Percentiles rank a stretch among this genome's conserved stretches.
phyloP scores from a whole-genome alignment of 306 rosid genomes.

The Hippophae rhamnoides region DNA sequence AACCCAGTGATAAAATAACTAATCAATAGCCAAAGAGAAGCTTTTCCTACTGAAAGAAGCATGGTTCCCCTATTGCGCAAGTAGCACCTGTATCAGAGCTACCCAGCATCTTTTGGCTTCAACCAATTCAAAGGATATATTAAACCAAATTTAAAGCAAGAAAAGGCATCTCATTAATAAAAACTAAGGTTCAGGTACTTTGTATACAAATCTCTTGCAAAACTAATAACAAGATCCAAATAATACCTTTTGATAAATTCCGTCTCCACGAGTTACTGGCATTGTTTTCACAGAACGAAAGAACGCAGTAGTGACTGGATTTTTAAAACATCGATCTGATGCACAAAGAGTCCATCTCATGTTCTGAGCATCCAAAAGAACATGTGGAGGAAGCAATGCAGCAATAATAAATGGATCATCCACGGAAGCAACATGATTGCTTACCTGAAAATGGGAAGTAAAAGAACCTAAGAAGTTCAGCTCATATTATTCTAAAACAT shows the following conservation, averaged over 20 bases:
- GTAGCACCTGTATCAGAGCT: no score
- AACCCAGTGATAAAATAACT: no score
- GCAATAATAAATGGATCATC: constrained; percentile 86
- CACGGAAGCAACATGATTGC: constrained; percentile 94
- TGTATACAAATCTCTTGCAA: neutral
- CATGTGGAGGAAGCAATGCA: constrained; percentile 67
- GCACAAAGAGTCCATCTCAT: constrained; percentile 98
- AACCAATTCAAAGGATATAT: no score
- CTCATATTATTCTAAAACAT: neutral
- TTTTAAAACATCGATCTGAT: constrained; percentile 68
- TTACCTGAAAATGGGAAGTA: constrained; percentile 43
- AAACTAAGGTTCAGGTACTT: no score
- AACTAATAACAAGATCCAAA: neutral
- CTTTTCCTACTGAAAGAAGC: no score
- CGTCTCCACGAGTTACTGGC: constrained; percentile 89
- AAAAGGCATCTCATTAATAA: no score
- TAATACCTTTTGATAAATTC: constrained; percentile 80
- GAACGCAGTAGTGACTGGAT: constrained; percentile 71
- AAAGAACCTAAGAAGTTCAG: neutral
- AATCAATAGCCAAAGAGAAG: no score
- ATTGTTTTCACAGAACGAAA: constrained; percentile 71
- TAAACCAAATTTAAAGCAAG: no score
- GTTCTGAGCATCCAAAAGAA: constrained; percentile 70
- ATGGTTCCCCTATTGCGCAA: no score
- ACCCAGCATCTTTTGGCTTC: no score